Percentiles rank a stretch among this genome's conserved stretches.
These are phyloP conservation scores for Psilocybe azurescens DNA, from an alignment of 768 basidiomycete species.

Conservation along the genomic window DNA sequence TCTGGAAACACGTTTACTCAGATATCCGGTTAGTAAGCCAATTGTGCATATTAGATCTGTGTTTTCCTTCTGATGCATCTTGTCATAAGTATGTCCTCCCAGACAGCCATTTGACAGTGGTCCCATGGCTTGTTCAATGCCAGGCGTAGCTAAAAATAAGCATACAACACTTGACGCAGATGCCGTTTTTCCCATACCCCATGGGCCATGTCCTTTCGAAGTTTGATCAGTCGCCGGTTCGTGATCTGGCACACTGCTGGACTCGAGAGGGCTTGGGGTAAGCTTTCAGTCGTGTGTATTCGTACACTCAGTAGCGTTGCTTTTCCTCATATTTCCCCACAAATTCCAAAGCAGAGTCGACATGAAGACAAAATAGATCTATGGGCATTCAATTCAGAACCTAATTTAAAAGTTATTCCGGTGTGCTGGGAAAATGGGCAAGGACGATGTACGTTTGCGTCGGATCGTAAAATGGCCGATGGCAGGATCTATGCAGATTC, in stretches of 20 bases:
- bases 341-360: too few relatives aligned
- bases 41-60: too few relatives aligned
- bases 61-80: too few relatives aligned
- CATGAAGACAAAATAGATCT: not conserved
- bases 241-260: not conserved
- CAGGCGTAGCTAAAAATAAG: not conserved
- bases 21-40: too few relatives aligned
- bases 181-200: not conserved
- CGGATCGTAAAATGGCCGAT: not conserved
- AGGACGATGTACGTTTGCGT: not conserved
- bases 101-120: not conserved
- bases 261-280: too few relatives aligned
- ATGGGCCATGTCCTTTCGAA: not conserved
- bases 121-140: not conserved
- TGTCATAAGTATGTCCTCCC: too few relatives aligned
- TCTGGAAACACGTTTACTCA: too few relatives aligned
- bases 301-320: too few relatives aligned
- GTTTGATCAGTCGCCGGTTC: not conserved
- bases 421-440: not conserved
- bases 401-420: not conserved
- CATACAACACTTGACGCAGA: not conserved
- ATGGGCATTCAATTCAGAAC: not conserved
- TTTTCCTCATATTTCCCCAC: too few relatives aligned
- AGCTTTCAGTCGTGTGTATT: too few relatives aligned
- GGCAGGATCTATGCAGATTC: slow-evolving; percentile 5